Evolutionary conservation across 2,329 filamentous ascomycete species (phyloP).

Genomic region (Ceratocystis variospora): DNA sequence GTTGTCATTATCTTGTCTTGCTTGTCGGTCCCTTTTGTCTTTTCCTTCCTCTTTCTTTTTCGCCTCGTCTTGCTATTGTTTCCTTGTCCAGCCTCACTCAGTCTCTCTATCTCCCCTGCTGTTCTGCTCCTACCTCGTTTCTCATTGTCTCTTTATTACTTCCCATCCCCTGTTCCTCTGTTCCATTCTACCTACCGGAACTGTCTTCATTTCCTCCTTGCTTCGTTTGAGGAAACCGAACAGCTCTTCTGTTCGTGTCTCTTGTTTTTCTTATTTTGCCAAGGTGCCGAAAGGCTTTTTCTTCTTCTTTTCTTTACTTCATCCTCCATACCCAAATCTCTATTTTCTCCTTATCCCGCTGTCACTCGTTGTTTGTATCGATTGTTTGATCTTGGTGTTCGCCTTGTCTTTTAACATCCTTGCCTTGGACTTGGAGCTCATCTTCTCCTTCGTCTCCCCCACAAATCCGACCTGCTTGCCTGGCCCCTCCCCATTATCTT

Average conservation of each 20-base stretch:
- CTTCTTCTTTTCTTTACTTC: too few species aligned
- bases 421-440: background rate
- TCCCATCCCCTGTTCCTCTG: background rate
- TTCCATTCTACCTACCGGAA: background rate
- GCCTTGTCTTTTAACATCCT: background rate
- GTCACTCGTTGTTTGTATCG: background rate
- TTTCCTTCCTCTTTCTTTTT: background rate
- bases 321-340: too few species aligned
- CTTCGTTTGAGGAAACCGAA: background rate
- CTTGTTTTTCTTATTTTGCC: background rate
- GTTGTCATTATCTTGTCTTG: background rate
- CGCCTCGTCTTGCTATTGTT: constrained; percentile 1
- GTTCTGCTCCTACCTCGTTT: background rate
- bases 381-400: background rate
- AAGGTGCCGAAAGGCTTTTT: background rate
- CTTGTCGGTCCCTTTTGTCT: background rate
- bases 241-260: background rate
- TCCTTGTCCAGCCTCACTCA: too few species aligned
- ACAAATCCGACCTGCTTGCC: background rate
- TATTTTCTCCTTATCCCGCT: background rate
- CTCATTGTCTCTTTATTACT: background rate
- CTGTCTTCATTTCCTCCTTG: background rate
- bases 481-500: background rate
- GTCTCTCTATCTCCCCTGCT: background rate
- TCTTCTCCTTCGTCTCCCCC: background rate